Conservation (phyloP, 75 land plant genomes). For the Larix kaempferi region DNA sequence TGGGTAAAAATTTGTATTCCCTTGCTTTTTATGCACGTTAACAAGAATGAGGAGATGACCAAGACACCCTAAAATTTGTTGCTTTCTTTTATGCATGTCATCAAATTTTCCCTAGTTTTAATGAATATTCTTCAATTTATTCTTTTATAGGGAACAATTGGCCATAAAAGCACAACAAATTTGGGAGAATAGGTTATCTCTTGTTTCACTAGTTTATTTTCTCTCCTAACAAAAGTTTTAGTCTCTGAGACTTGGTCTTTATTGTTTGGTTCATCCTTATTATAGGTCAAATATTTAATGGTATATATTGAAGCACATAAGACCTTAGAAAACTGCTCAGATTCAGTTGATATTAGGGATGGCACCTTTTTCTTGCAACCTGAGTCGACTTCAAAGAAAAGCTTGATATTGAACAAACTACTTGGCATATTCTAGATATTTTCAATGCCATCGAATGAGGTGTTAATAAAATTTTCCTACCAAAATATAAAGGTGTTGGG, state of each 20-base stretch:
- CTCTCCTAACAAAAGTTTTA: neutral
- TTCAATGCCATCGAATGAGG: too few species aligned
- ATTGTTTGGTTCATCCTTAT: neutral
- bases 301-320: constrained; percentile 51
- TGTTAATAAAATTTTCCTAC: too few species aligned
- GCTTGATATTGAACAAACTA: too few species aligned
- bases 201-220: neutral
- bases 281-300: constrained; percentile 51
- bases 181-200: constrained; percentile 71
- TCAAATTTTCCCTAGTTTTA: neutral
- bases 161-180: constrained; percentile 39
- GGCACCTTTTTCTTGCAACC: constrained; percentile 40
- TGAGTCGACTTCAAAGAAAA: constrained; percentile 6
- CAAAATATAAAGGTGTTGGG: too few species aligned
- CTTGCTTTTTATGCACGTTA: neutral
- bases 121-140: neutral
- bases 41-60: neutral
- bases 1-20: neutral
- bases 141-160: constrained; percentile 45
- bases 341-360: constrained; percentile 36
- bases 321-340: constrained; percentile 24
- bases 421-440: too few species aligned
- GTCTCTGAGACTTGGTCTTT: constrained; percentile 1
- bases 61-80: neutral
- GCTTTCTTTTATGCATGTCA: neutral